Base-by-base conservation (phyloP, 345 rosid species). In the Sonneratia alba region DNA sequence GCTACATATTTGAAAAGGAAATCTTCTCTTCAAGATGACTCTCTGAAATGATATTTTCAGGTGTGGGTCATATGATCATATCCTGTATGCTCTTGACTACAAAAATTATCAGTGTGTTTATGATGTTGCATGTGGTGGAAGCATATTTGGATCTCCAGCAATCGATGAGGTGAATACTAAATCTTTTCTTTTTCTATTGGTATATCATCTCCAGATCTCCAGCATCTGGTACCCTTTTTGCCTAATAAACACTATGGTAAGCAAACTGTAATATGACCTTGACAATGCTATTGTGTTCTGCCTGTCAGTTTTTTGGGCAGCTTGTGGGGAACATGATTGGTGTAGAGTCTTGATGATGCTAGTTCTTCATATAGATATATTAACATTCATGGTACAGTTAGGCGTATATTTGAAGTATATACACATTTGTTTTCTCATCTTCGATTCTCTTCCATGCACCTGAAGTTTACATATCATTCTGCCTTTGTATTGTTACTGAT, bases 51-150 rank as follows among this genome's bases (percentile, higher is more conserved):
- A 49, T 22, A 62, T 68, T 34, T 85, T 76, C 86, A 91, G 98
- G 98, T 95, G 97, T 73, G 97, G 99, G 57, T 92, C 97, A 45
- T 96, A 95, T 80, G 97, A 92, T 72, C 92, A 82, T 71, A 85
- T 80, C 79, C 78, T 95, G 67, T 95, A 95, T 79, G 97, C 93
- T 73, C 96, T 92, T 81, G 91, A 92, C 78, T 92, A 90, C 79
- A 85, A 57, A 79, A 87, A 77, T 65, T 83, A 77, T 63, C 59
- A 85, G 73, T 95, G 97, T 79, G 76, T 87, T 67, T 89, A 83
- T 79, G 85, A 68, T 80, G 85, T 90, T 81, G 76, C 85, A 42
- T 90, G 97, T 76, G 96, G 93, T 62, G 99, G 99, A 63, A 95
- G 99, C 71, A 85, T 95, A 77, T 95, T 83, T 78, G 91, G 97